phyloP scores from a whole-genome alignment of 2,329 filamentous ascomycete genomes.

The Graphilbum sp. region DNA sequence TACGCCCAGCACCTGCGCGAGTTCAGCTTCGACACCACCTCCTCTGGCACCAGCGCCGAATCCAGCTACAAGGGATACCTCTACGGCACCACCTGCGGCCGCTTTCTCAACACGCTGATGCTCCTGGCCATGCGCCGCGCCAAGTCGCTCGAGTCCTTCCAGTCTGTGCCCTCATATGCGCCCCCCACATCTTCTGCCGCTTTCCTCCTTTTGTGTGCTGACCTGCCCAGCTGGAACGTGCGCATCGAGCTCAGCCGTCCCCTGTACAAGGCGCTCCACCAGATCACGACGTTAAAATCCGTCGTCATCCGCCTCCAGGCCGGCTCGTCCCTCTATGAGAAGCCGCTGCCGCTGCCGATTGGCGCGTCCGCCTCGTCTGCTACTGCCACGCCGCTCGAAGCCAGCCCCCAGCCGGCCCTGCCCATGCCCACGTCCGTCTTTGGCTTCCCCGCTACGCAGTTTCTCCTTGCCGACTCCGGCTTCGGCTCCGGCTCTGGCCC shows the following conservation, averaged over 20 bases:
- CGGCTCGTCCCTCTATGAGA: constrained; percentile 36
- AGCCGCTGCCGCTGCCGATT: constrained; percentile 28
- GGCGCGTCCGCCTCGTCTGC: constrained; percentile 1
- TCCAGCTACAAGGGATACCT: constrained; percentile 35
- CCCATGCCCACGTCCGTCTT: too few relatives aligned
- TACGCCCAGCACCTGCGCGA: constrained; percentile 41
- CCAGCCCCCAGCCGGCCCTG: too few relatives aligned
- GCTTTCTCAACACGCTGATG: constrained; percentile 46
- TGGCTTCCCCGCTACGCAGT: constrained; percentile 4
- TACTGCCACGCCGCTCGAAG: constrained; percentile 8
- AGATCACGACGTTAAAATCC: constrained; percentile 32
- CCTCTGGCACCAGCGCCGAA: constrained; percentile 35
- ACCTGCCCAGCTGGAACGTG: constrained; percentile 39
- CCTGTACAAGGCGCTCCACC: constrained; percentile 39
- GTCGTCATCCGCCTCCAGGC: constrained; percentile 43
- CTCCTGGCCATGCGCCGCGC: constrained; percentile 39
- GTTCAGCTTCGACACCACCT: constrained; percentile 38
- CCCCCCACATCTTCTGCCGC: constrained; percentile 32
- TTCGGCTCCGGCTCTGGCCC: too few relatives aligned
- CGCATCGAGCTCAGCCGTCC: constrained; percentile 43
- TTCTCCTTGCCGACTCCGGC: constrained; percentile 13
- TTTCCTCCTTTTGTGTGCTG: neutral
- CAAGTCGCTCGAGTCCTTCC: constrained; percentile 36
- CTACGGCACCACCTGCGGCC: constrained; percentile 39
- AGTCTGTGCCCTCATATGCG: too few relatives aligned